Conservation (phyloP, 306 rosid genomes). For the Vigna nakashimae region DNA sequence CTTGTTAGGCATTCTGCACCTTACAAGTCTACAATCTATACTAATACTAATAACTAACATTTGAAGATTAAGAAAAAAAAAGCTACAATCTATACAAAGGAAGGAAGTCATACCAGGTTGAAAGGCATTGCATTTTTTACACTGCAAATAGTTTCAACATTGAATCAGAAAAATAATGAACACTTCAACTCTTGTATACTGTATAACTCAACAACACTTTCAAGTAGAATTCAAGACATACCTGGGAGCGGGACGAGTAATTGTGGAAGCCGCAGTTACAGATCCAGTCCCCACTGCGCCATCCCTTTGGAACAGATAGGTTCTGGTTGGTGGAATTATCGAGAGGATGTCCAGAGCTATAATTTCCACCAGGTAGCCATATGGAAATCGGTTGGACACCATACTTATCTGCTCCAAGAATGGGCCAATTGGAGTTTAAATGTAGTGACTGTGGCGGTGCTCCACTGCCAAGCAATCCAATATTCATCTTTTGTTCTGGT, state of each 20-base stretch:
- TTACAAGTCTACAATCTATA: constrained; percentile 2
- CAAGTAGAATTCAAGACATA: constrained; percentile 42
- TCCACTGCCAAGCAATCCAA: constrained; percentile 72
- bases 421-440: constrained; percentile 67
- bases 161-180: constrained; percentile 47
- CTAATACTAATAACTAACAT: too few species aligned
- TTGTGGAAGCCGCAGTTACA: constrained; percentile 96
- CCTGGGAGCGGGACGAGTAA: constrained; percentile 92
- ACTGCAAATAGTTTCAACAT: constrained; percentile 65
- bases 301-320: constrained; percentile 67
- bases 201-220: constrained; percentile 23
- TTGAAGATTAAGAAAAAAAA: too few species aligned
- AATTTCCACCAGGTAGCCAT: constrained; percentile 67
- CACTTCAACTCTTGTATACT: background rate
- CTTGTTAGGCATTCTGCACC: background rate
- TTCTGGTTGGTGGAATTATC: constrained; percentile 58
- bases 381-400: constrained; percentile 64
- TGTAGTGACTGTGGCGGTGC: constrained; percentile 58
- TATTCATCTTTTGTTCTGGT: constrained; percentile 65
- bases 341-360: constrained; percentile 59
- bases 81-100: constrained; percentile 15
- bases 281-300: constrained; percentile 97
- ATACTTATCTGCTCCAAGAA: constrained; percentile 65
- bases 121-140: constrained; percentile 89
- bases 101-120: constrained; percentile 73